These are phyloP conservation scores for Backusella morwellensis DNA, from an alignment of 192 early-diverging fungal species.

Conservation along the genomic window DNA sequence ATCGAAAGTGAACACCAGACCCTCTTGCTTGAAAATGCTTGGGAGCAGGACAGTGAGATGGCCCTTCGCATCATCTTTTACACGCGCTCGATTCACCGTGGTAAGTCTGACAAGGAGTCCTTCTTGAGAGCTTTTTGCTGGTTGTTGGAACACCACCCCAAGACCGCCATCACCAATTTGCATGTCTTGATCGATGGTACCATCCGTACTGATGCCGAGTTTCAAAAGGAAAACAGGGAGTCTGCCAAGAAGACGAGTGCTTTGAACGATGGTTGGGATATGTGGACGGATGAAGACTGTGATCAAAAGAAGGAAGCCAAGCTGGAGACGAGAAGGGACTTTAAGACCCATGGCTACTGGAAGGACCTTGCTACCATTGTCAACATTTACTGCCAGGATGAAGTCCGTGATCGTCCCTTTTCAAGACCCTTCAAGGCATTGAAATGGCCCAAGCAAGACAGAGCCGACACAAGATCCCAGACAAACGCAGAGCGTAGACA, in stretches of 20 bases:
- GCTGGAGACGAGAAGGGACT: background rate
- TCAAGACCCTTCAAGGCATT: background rate
- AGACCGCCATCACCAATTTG: slow-evolving; percentile 36
- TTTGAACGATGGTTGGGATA: slow-evolving; percentile 15
- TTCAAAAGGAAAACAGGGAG: background rate
- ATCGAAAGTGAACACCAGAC: background rate
- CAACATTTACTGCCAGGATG: slow-evolving; percentile 27
- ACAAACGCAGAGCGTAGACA: background rate
- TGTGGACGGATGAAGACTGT: background rate
- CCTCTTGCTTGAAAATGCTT: slow-evolving; percentile 14
- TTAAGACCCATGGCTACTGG: slow-evolving; percentile 40
- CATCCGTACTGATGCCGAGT: background rate
- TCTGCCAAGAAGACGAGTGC: background rate
- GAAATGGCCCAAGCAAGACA: background rate
- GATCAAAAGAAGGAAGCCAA: background rate
- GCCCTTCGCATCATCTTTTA: slow-evolving; percentile 39
- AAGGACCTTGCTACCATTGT: slow-evolving; percentile 40
- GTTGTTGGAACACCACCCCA: slow-evolving; percentile 36
- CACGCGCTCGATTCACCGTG: slow-evolving; percentile 36
- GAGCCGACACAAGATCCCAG: background rate
- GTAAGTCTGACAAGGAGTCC: slow-evolving; percentile 29
- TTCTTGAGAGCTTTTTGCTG: slow-evolving; percentile 36
- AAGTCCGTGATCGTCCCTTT: background rate
- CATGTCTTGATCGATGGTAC: slow-evolving; percentile 30
- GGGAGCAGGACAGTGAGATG: slow-evolving; percentile 22